phyloP scores from a whole-genome alignment of 176 grass and related monocot genomes.

The Tuctoria greenei region DNA sequence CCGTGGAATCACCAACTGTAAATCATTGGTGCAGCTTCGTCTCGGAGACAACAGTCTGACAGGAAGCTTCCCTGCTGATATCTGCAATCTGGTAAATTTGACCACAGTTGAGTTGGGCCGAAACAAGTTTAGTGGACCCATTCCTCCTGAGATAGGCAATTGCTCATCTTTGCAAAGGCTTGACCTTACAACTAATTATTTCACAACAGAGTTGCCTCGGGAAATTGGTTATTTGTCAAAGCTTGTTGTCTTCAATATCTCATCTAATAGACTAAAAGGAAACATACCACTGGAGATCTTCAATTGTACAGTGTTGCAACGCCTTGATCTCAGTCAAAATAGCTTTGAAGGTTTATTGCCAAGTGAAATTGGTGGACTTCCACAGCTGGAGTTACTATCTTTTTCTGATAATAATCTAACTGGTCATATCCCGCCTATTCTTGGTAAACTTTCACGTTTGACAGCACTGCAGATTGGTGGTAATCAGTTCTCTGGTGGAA shows the following conservation, averaged over 20 bases:
- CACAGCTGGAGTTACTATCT: conserved; percentile 80
- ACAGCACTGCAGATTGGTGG: conserved; percentile 94
- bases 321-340: conserved; percentile 96
- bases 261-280: conserved; percentile 78
- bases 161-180: conserved; percentile 83
- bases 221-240: conserved; percentile 79
- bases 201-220: conserved; percentile 70
- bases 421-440: conserved; percentile 72
- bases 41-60: conserved; percentile 75
- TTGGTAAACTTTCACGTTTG: conserved; percentile 75
- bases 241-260: conserved; percentile 95
- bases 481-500: conserved; percentile 75
- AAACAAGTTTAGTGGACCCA: conserved; percentile 85
- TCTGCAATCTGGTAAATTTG: conserved; percentile 82
- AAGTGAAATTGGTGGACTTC: conserved; percentile 71
- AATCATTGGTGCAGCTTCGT: conserved; percentile 86
- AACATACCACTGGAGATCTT: conserved; percentile 84
- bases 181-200: conserved; percentile 84
- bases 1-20: conserved; percentile 71
- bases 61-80: conserved; percentile 83
- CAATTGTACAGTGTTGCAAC: conserved; percentile 80
- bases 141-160: conserved; percentile 73
- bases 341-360: conserved; percentile 69
- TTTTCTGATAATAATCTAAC: conserved; percentile 80
- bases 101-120: conserved; percentile 83